These are phyloP conservation scores for Pichia sp. DNA, from an alignment of 1,139 yeast genomes.

Conservation along the genomic window DNA sequence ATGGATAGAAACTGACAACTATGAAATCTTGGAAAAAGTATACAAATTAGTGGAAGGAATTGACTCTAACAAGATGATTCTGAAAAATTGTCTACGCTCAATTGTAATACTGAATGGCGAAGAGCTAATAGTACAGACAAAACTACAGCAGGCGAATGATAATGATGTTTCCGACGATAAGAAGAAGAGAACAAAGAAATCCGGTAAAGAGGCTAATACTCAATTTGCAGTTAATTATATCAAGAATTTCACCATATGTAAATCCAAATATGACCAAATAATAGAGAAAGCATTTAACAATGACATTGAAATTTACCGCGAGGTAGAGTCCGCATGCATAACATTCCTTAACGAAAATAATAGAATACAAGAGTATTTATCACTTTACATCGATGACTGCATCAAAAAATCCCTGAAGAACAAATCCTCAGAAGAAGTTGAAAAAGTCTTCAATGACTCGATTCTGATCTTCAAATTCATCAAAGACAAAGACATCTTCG, in stretches of 20 bases:
- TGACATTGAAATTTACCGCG: slow-evolving; percentile 49
- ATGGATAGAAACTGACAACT: slow-evolving; percentile 47
- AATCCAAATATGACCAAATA: slow-evolving; percentile 49
- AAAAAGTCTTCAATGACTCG: slow-evolving; percentile 52
- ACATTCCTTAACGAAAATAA: slow-evolving; percentile 56
- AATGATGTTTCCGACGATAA: slow-evolving; percentile 13
- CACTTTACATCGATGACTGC: slow-evolving; percentile 69
- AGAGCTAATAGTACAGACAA: slow-evolving; percentile 32
- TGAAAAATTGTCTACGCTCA: slow-evolving; percentile 48
- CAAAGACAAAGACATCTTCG: slow-evolving; percentile 84
- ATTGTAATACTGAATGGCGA: slow-evolving; percentile 45
- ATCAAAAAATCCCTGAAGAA: slow-evolving; percentile 59
- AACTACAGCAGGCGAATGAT: slow-evolving; percentile 9
- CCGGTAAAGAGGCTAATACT: slow-evolving; percentile 38
- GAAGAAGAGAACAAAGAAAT: slow-evolving; percentile 33
- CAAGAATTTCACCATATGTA: slow-evolving; percentile 51
- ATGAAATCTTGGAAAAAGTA: slow-evolving; percentile 41
- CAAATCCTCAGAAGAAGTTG: slow-evolving; percentile 49
- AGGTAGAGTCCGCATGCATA: slow-evolving; percentile 60
- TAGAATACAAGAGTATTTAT: slow-evolving; percentile 68
- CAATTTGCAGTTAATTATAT: slow-evolving; percentile 70
- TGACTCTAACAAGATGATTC: slow-evolving; percentile 48
- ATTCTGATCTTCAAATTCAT: slow-evolving; percentile 63
- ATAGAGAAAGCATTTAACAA: slow-evolving; percentile 45
- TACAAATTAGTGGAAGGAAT: slow-evolving; percentile 54